Percentiles rank a stretch among this genome's conserved stretches.
Evolutionary conservation across 2,329 filamentous ascomycete species (phyloP).

Genomic region (Blastomyces percursus): DNA sequence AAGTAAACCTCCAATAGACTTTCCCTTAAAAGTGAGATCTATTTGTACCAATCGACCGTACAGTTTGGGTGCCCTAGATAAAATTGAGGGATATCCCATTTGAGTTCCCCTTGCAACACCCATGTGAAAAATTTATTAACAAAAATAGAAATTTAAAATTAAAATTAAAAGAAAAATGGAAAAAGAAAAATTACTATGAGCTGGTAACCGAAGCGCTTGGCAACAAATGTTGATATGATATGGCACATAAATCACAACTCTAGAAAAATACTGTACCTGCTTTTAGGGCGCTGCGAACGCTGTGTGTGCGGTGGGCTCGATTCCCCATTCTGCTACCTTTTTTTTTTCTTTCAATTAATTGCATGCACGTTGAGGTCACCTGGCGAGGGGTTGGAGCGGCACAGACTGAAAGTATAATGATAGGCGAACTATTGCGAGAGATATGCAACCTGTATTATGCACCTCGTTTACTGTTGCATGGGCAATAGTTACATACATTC

Average conservation of each 20-base stretch:
- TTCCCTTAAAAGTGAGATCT: not conserved
- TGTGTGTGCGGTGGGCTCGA: not conserved
- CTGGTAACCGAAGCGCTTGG: not conserved
- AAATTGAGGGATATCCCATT: not conserved
- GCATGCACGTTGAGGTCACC: not conserved
- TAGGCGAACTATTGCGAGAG: not conserved
- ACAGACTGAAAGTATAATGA: not conserved
- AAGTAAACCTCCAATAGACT: no score
- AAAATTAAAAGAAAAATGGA: not conserved
- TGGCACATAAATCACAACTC: not conserved
- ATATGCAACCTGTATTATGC: not conserved
- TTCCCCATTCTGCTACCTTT: not conserved
- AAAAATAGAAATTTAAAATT: not conserved
- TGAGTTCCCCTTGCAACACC: not conserved
- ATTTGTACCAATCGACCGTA: not conserved
- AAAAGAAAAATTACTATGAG: not conserved
- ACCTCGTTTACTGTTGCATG: not conserved
- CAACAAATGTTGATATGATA: not conserved
- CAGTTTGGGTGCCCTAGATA: not conserved
- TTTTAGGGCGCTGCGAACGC: not conserved
- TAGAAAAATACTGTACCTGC: not conserved
- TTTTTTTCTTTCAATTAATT: not conserved
- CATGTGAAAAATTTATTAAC: not conserved
- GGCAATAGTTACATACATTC: not conserved
- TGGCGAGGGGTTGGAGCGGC: not conserved